phyloP scores from a whole-genome alignment of 192 early-diverging fungal species.

The Umbelopsis sp. region DNA sequence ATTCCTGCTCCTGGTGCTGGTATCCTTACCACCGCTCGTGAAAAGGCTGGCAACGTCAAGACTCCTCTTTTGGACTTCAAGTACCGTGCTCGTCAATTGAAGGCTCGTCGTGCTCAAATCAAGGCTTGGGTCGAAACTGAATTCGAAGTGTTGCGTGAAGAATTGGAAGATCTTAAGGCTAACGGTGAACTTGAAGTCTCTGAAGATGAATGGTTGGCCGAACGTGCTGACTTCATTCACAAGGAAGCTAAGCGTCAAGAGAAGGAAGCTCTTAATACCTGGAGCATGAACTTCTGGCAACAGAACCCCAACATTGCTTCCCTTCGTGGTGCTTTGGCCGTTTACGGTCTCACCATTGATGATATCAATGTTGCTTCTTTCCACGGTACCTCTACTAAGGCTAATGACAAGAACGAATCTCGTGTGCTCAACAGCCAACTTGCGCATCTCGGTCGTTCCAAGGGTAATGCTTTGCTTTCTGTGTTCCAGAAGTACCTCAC shows the following conservation, averaged over 20 bases:
- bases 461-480: constrained; percentile 75
- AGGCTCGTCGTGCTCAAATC: constrained; percentile 74
- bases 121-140: constrained; percentile 79
- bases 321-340: constrained; percentile 83
- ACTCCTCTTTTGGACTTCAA: constrained; percentile 76
- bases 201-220: constrained; percentile 49
- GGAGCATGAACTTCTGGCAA: constrained; percentile 82
- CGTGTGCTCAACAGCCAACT: constrained; percentile 84
- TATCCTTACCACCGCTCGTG: constrained; percentile 88
- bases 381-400: constrained; percentile 93
- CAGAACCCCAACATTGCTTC: constrained; percentile 76
- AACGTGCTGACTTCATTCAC: constrained; percentile 54
- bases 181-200: constrained; percentile 38
- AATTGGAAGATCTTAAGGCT: constrained; percentile 62
- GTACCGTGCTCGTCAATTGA: constrained; percentile 81
- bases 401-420: constrained; percentile 97
- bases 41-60: constrained; percentile 51
- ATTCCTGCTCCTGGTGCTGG: constrained; percentile 95
- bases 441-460: constrained; percentile 80
- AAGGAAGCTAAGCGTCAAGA: constrained; percentile 70
- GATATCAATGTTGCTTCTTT: constrained; percentile 94
- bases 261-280: constrained; percentile 70
- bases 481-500: constrained; percentile 95
- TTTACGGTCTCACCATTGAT: constrained; percentile 86
- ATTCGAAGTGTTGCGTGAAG: constrained; percentile 68